Conservation (phyloP, 1,284 basidiomycete species). For the Xerocomus nothofagi region DNA sequence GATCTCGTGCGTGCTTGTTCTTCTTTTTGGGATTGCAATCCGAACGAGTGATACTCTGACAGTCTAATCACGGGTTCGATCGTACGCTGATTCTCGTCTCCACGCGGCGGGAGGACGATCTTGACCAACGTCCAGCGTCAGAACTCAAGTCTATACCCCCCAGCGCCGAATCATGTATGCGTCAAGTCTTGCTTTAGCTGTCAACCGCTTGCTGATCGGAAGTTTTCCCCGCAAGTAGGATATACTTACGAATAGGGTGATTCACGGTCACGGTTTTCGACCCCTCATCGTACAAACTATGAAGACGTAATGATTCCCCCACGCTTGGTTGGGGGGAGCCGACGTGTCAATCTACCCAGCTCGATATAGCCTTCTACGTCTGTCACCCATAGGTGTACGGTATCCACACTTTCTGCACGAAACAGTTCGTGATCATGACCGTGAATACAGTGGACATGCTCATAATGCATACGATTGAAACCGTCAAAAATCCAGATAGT, state of each 20-base stretch:
- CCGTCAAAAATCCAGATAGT: no score
- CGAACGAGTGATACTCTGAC: constrained; percentile 5
- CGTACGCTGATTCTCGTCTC: constrained; percentile 59
- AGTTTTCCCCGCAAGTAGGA: constrained; percentile 16
- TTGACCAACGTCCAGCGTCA: constrained; percentile 17
- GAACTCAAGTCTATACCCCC: constrained; percentile 16
- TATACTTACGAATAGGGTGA: constrained; percentile 17
- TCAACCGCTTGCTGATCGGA: constrained; percentile 6
- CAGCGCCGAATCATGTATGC: constrained; percentile 22
- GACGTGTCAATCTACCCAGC: constrained; percentile 6
- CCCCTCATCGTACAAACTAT: constrained; percentile 13
- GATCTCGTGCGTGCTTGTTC: constrained; percentile 56
- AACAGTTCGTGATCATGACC: constrained; percentile 3
- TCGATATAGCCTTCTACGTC: constrained; percentile 9
- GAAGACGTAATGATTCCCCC: constrained; percentile 20
- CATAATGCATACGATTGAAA: no score
- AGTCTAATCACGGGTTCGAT: constrained; percentile 77
- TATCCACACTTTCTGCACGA: constrained; percentile 2
- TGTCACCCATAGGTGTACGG: constrained; percentile 5
- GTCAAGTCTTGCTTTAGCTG: neutral
- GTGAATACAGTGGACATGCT: no score
- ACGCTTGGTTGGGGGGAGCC: neutral
- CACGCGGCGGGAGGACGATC: constrained; percentile 54
- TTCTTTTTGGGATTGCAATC: neutral
- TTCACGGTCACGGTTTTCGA: constrained; percentile 2